Percentiles rank a stretch among this genome's conserved stretches.
Conservation (phyloP, 2,329 filamentous ascomycete species). For the Neonectria faginata region DNA sequence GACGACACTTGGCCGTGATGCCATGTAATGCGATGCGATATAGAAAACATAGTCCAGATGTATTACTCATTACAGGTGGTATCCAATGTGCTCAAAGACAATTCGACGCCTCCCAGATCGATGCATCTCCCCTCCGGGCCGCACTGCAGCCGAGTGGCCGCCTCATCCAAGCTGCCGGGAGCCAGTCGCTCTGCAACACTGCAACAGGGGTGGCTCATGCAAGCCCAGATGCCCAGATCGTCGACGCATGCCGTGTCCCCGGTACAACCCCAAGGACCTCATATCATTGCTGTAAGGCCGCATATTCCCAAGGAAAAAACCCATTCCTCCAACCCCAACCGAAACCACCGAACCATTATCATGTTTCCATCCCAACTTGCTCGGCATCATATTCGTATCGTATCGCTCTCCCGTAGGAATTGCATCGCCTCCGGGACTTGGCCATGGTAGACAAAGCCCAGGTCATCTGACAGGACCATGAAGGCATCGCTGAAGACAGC, state of each 20-base stretch:
- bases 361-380: background rate
- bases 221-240: constrained; percentile 24
- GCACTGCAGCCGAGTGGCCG: constrained; percentile 10
- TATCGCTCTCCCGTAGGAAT: constrained; percentile 12
- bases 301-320: background rate
- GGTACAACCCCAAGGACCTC: constrained; percentile 15
- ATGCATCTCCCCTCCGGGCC: background rate
- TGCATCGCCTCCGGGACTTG: background rate
- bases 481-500: constrained; percentile 6
- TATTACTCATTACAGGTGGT: background rate
- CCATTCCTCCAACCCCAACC: constrained; percentile 1
- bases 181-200: constrained; percentile 16
- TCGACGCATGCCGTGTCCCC: constrained; percentile 17
- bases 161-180: constrained; percentile 17
- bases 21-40: background rate
- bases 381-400: background rate
- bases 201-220: constrained; percentile 30
- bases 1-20: background rate
- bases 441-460: background rate
- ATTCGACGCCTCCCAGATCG: background rate
- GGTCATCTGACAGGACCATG: background rate
- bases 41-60: background rate
- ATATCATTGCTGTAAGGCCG: constrained; percentile 8
- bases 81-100: constrained; percentile 3
- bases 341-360: constrained; percentile 1